A percentile compares a stretch with the other conserved stretches of the same genome.
phyloP scores from a whole-genome alignment of 331 rosid species.

The Dryas integrifolia region DNA sequence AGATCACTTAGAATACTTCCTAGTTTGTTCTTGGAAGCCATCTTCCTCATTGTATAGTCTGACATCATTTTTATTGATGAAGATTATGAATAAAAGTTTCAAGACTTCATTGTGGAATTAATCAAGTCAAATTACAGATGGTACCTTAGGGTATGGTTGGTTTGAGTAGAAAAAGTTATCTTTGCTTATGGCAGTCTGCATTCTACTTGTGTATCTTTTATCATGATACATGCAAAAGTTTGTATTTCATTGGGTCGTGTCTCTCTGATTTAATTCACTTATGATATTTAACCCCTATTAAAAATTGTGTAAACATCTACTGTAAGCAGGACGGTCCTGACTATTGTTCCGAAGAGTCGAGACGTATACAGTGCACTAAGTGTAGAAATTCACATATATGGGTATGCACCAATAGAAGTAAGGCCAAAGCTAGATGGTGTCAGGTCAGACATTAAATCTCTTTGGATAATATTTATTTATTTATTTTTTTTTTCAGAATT shows the following conservation, averaged over 20 bases:
- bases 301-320: conserved; percentile 19
- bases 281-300: conserved; percentile 8
- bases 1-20: not conserved
- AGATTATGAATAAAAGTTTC: not conserved
- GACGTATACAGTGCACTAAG: conserved; percentile 93
- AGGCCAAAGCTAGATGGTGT: conserved; percentile 97
- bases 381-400: conserved; percentile 95
- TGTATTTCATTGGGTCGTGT: not conserved
- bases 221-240: conserved; percentile 2
- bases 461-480: not conserved
- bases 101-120: not conserved
- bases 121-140: too few species aligned
- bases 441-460: conserved; percentile 57
- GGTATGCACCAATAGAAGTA: conserved; percentile 91
- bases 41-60: not conserved
- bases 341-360: conserved; percentile 81
- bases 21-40: not conserved
- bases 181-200: not conserved
- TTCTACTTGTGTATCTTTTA: not conserved
- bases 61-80: too few species aligned
- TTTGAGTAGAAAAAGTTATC: not conserved
- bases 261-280: conserved; percentile 10
- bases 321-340: conserved; percentile 59
- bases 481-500: not conserved
- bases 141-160: too few species aligned